A percentile compares a stretch with the other conserved stretches of the same genome.
Conservation (phyloP, 495 filamentous ascomycete species). For the Cercophora samala region DNA sequence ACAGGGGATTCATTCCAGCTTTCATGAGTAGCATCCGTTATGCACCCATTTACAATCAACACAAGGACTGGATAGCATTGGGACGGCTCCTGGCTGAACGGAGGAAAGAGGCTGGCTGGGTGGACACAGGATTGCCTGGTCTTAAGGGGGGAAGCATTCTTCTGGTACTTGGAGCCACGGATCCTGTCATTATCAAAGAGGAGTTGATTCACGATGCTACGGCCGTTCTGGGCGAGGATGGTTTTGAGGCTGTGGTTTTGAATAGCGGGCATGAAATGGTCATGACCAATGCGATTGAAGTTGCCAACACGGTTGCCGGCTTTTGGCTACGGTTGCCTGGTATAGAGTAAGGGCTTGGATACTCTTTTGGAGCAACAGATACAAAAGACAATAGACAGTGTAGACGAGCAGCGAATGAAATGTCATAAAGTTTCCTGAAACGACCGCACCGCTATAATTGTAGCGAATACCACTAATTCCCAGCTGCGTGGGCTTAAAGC, state of each 20-base stretch:
- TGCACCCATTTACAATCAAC: conserved; percentile 55
- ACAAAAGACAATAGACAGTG: not conserved
- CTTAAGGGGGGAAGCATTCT: conserved; percentile 49
- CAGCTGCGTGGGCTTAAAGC: not conserved
- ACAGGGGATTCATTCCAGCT: conserved; percentile 53
- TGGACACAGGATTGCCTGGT: conserved; percentile 25
- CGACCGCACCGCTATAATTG: no score
- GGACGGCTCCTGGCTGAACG: conserved; percentile 45
- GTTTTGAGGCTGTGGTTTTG: conserved; percentile 46
- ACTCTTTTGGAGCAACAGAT: not conserved
- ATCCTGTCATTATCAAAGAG: conserved; percentile 51
- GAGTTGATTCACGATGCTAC: conserved; percentile 52
- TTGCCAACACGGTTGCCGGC: conserved; percentile 37
- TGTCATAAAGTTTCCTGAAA: not conserved
- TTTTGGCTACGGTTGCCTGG: conserved; percentile 36
- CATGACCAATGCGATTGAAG: conserved; percentile 37
- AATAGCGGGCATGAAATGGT: conserved; percentile 53
- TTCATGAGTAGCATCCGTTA: conserved; percentile 55
- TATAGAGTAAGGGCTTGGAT: not conserved
- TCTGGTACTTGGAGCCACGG: conserved; percentile 50
- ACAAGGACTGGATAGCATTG: conserved; percentile 57
- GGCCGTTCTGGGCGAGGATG: conserved; percentile 40
- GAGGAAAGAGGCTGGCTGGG: conserved; percentile 30
- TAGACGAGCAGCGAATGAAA: not conserved
- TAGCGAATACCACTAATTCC: not conserved